These are phyloP conservation scores for Ambrosiella beaveri DNA, from an alignment of 2,329 filamentous ascomycete genomes.

Conservation along the genomic window DNA sequence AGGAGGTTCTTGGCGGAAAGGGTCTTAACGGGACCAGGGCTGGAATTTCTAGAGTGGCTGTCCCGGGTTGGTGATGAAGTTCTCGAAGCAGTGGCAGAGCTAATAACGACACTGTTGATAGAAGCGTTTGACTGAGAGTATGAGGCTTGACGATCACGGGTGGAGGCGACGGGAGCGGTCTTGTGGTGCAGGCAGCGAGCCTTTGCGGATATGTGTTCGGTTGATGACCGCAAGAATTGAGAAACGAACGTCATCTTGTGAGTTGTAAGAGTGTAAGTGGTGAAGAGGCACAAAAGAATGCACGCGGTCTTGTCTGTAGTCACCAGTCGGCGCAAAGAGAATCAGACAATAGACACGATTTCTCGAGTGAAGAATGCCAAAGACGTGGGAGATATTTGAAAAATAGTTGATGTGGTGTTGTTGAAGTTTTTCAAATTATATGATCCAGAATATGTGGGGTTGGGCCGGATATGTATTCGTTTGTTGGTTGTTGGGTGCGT, in stretches of 20 bases:
- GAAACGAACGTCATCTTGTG: constrained; percentile 39
- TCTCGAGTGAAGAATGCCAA: background rate
- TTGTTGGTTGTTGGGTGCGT: background rate
- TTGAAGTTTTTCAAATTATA: background rate
- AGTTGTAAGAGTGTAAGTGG: background rate
- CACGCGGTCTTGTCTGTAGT: background rate
- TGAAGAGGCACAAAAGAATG: background rate
- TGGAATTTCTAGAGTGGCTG: background rate
- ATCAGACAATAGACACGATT: background rate
- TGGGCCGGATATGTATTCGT: background rate
- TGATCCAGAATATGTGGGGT: background rate
- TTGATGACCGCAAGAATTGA: constrained; percentile 39
- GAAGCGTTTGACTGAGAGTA: constrained; percentile 12
- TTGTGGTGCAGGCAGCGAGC: constrained; percentile 11
- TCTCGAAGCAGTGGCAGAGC: constrained; percentile 10
- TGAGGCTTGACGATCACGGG: constrained; percentile 10
- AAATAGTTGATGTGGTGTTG: background rate
- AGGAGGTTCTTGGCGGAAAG: constrained; percentile 20
- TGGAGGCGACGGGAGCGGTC: constrained; percentile 5
- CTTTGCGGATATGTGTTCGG: constrained; percentile 27
- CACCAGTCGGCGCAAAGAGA: background rate
- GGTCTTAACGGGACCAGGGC: background rate
- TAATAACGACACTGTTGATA: constrained; percentile 21
- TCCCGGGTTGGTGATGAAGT: constrained; percentile 19
- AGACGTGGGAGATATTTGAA: background rate